These are phyloP conservation scores for Fragilaria crotonensis DNA, from an alignment of 108 stramenopile genomes.

Conservation along the genomic window DNA sequence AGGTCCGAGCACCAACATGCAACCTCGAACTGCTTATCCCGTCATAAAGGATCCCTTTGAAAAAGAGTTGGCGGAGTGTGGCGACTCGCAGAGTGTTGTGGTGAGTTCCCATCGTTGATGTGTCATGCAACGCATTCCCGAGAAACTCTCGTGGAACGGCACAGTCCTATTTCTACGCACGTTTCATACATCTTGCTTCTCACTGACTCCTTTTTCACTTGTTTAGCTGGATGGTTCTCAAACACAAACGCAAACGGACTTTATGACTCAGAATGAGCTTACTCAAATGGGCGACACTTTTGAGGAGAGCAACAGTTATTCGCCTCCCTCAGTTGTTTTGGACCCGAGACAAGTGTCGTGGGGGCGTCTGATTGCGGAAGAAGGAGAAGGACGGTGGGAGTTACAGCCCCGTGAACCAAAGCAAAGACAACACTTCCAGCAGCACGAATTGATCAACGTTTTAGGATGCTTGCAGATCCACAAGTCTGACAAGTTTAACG, in stretches of 20 bases:
- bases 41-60: too few relatives aligned
- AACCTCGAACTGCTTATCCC: too few relatives aligned
- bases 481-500: slow-evolving; percentile 36
- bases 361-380: slow-evolving; percentile 49
- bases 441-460: not conserved
- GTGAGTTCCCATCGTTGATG: too few relatives aligned
- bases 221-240: not conserved
- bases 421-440: slow-evolving; percentile 4
- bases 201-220: not conserved
- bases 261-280: slow-evolving; percentile 16
- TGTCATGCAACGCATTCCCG: too few relatives aligned
- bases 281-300: slow-evolving; percentile 21
- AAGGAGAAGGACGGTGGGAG: slow-evolving; percentile 3
- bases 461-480: slow-evolving; percentile 37
- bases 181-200: too few relatives aligned
- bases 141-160: too few relatives aligned
- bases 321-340: slow-evolving; percentile 23
- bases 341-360: slow-evolving; percentile 50
- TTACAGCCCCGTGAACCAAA: slow-evolving; percentile 14
- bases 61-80: too few relatives aligned
- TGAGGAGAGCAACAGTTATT: slow-evolving; percentile 21
- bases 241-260: slow-evolving; percentile 17
- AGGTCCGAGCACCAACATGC: too few relatives aligned
- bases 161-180: too few relatives aligned
- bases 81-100: too few relatives aligned